Base-by-base conservation (phyloP, 2,329 filamentous ascomycete genomes). In the Diaporthe nobilis region DNA sequence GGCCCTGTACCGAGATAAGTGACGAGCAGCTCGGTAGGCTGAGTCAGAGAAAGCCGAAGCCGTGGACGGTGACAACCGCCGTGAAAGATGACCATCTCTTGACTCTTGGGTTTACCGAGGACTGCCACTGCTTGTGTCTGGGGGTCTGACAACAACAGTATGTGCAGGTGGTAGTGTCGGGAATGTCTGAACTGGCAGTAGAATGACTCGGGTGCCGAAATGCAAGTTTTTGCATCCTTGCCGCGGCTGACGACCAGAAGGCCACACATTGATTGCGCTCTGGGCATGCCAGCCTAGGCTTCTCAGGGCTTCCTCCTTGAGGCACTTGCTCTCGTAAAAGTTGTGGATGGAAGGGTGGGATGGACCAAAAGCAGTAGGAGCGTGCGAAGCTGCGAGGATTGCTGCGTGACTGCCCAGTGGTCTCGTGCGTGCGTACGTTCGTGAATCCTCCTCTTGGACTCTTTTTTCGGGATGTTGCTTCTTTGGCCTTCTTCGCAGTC, bases 141-240 rank as follows among this genome's bases (percentile, higher is more conserved):
- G 47, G 47, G 22, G 65, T 55, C 49, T 70, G 65, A 37, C 25
- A 65, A 47, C 61, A 65, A 22, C 57, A 60, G 22, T 15, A 2
- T 5, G 13, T n/a, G 12, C 17, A 68, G 49, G n/a, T 39, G 25
- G 47, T 31, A 20, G 22, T 53, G 65, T 70, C 65, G 65, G 65
- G 49, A 15, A 55, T 53, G 47, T 55, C 65, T 22, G 25, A n/a
- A 39, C 22, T 34, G 55, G 57, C 34, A 47, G 61, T 22, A 72
- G 37, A 37, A 39, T 53, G 34, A 63, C 58, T 73, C 71, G 71
- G 71, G 39, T 65, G 58, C 71, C 71, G 71, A 73, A 73, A 51
- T 37, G n/a, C 34, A 31, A 17, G 31, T 57, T 55, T 55, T 42
- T 70, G 65, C 49, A 70, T 31, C 65, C 65, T 51, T 70, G 49